Evolutionary conservation across 345 rosid species (phyloP).

Genomic region (Erucastrum elatum): DNA sequence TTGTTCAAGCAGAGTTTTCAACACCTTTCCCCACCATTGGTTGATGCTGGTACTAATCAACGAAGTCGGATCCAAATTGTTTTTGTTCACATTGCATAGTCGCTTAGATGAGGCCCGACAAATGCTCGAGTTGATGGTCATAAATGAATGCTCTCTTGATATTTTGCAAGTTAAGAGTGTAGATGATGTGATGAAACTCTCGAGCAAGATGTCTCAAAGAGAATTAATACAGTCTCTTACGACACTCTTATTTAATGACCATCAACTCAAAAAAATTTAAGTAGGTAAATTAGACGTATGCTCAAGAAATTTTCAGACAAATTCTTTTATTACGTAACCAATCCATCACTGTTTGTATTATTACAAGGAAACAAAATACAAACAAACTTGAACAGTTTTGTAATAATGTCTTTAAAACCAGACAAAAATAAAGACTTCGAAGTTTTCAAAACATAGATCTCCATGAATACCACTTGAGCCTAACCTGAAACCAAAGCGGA

Average conservation of each 20-base stretch:
- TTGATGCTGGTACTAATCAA: neutral
- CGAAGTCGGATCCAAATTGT: neutral
- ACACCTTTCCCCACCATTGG: neutral
- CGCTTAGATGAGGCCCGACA: slow-evolving; percentile 25
- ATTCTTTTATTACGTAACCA: slow-evolving; percentile 15
- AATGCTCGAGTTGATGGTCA: slow-evolving; percentile 33
- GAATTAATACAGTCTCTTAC: slow-evolving; percentile 39
- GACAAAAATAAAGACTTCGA: neutral
- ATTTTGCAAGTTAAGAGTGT: slow-evolving; percentile 37
- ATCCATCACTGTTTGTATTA: slow-evolving; percentile 22
- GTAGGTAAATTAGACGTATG: slow-evolving; percentile 20
- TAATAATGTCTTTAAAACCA: slow-evolving; percentile 26
- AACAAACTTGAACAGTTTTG: neutral
- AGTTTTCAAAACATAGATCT: slow-evolving; percentile 51
- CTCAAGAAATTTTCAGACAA: slow-evolving; percentile 28
- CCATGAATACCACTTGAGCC: slow-evolving; percentile 83
- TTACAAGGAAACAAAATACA: slow-evolving; percentile 18
- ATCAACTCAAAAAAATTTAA: too few relatives aligned
- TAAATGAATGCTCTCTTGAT: slow-evolving; percentile 20
- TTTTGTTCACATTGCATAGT: neutral
- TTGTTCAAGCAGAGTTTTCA: neutral
- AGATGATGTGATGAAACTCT: slow-evolving; percentile 35
- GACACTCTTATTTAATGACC: slow-evolving; percentile 40
- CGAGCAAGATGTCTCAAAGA: slow-evolving; percentile 27
- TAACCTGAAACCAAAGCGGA: slow-evolving; percentile 78